phyloP scores from a whole-genome alignment of 208 protist genomes.

The Trypanosoma conorhini region DNA sequence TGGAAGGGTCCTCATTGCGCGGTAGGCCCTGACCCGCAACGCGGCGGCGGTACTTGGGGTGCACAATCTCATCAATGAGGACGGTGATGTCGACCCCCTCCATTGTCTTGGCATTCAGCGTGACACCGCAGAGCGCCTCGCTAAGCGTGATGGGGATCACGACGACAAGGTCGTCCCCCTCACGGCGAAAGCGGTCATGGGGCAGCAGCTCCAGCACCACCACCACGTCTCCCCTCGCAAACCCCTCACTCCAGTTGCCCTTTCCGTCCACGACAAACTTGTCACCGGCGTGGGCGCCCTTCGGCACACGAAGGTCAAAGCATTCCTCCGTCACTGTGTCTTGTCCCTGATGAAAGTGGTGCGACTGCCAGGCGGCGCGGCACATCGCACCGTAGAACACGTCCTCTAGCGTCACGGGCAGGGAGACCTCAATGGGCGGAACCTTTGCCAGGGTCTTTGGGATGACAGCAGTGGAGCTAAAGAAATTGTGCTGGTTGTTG shows the following conservation, averaged over 20 bases:
- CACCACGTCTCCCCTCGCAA: conserved; percentile 72
- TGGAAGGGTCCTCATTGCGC: conserved; percentile 28
- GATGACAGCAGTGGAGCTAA: conserved; percentile 60
- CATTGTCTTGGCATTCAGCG: conserved; percentile 78
- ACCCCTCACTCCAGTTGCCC: conserved; percentile 61
- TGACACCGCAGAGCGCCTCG: conserved; percentile 88
- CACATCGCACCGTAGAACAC: conserved; percentile 84
- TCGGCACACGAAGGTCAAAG: conserved; percentile 70
- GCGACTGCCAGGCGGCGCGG: conserved; percentile 58
- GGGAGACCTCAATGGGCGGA: conserved; percentile 50
- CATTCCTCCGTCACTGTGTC: conserved; percentile 38
- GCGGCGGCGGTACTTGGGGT: conserved; percentile 73
- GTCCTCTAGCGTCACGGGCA: conserved; percentile 80
- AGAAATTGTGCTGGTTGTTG: conserved; percentile 84
- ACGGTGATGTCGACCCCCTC: conserved; percentile 74
- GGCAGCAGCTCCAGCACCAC: conserved; percentile 62
- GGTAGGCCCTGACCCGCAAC: conserved; percentile 78
- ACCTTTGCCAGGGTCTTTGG: conserved; percentile 57
- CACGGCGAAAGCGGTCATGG: conserved; percentile 79
- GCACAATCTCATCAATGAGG: conserved; percentile 87
- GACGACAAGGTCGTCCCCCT: conserved; percentile 81
- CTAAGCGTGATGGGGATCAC: conserved; percentile 62
- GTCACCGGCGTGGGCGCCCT: conserved; percentile 71
- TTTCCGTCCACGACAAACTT: conserved; percentile 57
- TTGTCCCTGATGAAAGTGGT: conserved; percentile 31